A percentile compares a stretch with the other conserved stretches of the same genome.
Conservation (phyloP, 331 rosid species). For the Acacia concinna region DNA sequence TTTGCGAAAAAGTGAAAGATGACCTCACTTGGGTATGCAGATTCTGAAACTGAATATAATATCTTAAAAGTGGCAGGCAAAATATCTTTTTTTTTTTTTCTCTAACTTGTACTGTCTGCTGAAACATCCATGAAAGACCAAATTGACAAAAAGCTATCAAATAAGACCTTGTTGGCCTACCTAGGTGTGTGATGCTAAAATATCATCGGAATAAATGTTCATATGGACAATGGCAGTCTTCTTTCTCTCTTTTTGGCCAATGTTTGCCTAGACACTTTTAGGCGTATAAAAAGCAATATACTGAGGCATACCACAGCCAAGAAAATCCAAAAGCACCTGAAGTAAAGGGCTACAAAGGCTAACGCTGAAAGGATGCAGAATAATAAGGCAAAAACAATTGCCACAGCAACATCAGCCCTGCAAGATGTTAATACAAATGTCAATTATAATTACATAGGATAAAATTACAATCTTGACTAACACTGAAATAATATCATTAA, state of each 20-base stretch:
- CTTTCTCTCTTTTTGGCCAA: constrained; percentile 45
- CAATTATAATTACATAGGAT: constrained; percentile 11
- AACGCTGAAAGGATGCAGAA: constrained; percentile 34
- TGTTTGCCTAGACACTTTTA: constrained; percentile 39
- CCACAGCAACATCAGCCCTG: constrained; percentile 52
- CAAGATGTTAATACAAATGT: constrained; percentile 26
- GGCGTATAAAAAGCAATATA: constrained; percentile 37
- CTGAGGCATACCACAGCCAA: constrained; percentile 33
- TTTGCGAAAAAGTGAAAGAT: constrained; percentile 18
- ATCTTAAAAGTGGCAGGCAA: constrained; percentile 18
- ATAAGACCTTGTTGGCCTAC: constrained; percentile 19
- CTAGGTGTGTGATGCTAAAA: constrained; percentile 22
- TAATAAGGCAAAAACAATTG: constrained; percentile 33
- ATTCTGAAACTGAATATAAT: constrained; percentile 22
- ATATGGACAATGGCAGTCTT: constrained; percentile 49
- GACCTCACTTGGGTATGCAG: constrained; percentile 26
- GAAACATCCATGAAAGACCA: constrained; percentile 26
- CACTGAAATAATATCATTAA: not conserved
- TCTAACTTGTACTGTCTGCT: constrained; percentile 20
- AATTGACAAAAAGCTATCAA: constrained; percentile 15
- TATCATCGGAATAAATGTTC: constrained; percentile 19
- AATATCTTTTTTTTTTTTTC: not conserved
- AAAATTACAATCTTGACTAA: not conserved
- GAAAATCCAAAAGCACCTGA: constrained; percentile 40
- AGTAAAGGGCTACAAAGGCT: constrained; percentile 40